phyloP scores from a whole-genome alignment of 2,329 filamentous ascomycete genomes.

The Fusarium vanettenii region DNA sequence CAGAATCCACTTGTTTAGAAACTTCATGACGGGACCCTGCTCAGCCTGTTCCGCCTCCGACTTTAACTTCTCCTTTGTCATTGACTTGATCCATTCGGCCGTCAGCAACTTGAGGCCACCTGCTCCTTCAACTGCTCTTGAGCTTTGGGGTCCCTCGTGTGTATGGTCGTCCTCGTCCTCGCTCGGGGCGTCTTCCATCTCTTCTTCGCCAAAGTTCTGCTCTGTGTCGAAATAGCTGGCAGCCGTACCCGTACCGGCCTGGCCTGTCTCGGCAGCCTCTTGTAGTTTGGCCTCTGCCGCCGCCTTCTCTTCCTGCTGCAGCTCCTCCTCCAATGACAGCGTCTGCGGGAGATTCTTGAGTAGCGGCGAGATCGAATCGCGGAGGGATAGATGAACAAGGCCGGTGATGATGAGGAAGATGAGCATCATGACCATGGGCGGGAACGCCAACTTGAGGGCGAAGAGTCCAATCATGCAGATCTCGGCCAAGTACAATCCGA shows the following conservation, averaged over 20 bases:
- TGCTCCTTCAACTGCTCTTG: slow-evolving; percentile 53
- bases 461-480: slow-evolving; percentile 89
- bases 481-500: slow-evolving; percentile 85
- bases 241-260: slow-evolving; percentile 40
- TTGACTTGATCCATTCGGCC: slow-evolving; percentile 51
- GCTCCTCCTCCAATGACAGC: slow-evolving; percentile 66
- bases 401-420: slow-evolving; percentile 79
- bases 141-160: slow-evolving; percentile 37
- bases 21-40: slow-evolving; percentile 43
- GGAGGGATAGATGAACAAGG: slow-evolving; percentile 80
- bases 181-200: slow-evolving; percentile 38
- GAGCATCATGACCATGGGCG: slow-evolving; percentile 81
- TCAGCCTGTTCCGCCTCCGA: slow-evolving; percentile 33
- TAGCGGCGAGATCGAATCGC: slow-evolving; percentile 79
- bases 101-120: slow-evolving; percentile 48
- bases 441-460: slow-evolving; percentile 73
- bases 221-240: slow-evolving; percentile 51
- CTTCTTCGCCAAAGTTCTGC: slow-evolving; percentile 51
- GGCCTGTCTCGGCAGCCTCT: slow-evolving; percentile 38
- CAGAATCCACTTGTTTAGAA: slow-evolving; percentile 43
- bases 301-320: slow-evolving; percentile 59
- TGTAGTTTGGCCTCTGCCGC: slow-evolving; percentile 51
- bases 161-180: slow-evolving; percentile 44
- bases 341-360: slow-evolving; percentile 83
- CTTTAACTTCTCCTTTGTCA: slow-evolving; percentile 49